These are phyloP conservation scores for Phytopythium ostracodes DNA, from an alignment of 352 stramenopile species.

Conservation along the genomic window DNA sequence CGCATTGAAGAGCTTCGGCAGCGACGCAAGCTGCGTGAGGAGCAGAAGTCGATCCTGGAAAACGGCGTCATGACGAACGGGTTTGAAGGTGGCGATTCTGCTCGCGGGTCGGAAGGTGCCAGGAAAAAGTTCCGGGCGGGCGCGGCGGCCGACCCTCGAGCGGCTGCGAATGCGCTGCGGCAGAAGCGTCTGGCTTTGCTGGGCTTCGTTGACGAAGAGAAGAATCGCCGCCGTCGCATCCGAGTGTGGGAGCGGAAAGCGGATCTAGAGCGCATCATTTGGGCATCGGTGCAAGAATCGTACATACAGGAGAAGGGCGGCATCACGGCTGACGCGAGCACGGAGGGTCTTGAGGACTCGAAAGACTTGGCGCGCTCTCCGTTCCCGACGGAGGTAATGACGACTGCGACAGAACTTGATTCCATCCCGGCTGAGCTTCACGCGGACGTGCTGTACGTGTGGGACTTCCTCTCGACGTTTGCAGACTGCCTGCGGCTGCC, in stretches of 20 bases:
- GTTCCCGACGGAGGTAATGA: conserved; percentile 35
- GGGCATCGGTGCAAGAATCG: conserved; percentile 42
- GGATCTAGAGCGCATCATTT: conserved; percentile 45
- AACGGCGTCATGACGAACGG: conserved; percentile 56
- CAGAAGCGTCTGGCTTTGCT: conserved; percentile 57
- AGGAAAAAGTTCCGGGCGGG: conserved; percentile 13
- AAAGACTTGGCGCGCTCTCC: conserved; percentile 7
- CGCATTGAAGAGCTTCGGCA: conserved; percentile 67
- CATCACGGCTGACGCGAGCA: neutral
- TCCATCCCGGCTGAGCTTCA: conserved; percentile 37
- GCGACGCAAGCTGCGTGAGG: conserved; percentile 58
- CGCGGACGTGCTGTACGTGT: conserved; percentile 64
- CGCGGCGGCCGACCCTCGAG: conserved; percentile 5
- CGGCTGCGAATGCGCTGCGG: conserved; percentile 18
- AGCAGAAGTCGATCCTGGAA: conserved; percentile 68
- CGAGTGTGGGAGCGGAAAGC: conserved; percentile 52
- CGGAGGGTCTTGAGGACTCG: neutral
- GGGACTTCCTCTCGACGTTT: conserved; percentile 77
- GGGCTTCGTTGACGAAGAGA: conserved; percentile 71
- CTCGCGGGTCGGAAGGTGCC: neutral
- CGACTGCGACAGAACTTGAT: conserved; percentile 29
- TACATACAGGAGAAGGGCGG: conserved; percentile 18
- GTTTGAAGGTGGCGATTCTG: conserved; percentile 3
- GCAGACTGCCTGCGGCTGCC: conserved; percentile 55
- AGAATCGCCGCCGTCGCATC: conserved; percentile 49